Base-by-base conservation (phyloP, 1,139 yeast species). In the Lodderomyces jiufengensis region DNA sequence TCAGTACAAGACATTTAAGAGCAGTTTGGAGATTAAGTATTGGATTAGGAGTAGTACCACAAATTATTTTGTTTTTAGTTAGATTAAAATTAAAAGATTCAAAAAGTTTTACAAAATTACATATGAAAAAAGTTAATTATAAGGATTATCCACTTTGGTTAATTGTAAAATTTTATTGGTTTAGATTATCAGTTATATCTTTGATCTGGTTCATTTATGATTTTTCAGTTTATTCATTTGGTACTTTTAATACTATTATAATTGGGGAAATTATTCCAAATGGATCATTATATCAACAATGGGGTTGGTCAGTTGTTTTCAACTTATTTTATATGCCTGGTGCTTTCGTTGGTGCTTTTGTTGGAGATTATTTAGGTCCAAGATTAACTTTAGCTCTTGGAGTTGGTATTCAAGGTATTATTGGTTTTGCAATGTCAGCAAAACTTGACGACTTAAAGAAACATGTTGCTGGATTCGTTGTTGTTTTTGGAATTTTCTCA, bases 21-120 rank as follows among this genome's bases (percentile, higher is more conserved):
- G 83, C 86, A 3, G 87, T 90, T 28, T 90, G 97, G 97, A 80
- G 97, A 67, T 63, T 88, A 38, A 79, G 95, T n/a, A 68, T 90
- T 32, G 97, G 95, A 28, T 63, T 90, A 24, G 97, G 97, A 56
- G 95, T 88, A n/a, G 74, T 90, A 40, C 90, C 94, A 29, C 97
- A 97, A 33, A 51, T 84, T 38, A 67, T 84, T 3, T 71, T 90
- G 47, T 84, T 90, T 53, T 75, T 81, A 55, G 59, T 87, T 59
- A 84, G 97, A 63, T 51, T 84, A 54, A 81, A 74, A 57, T 82
- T 84, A 68, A 65, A 73, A 46, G 95, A 88, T 59, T 78, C 85
- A 42, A 79, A 76, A 26, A 73, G 80, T 39, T 90, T 82, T 66
- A 60, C 72, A 48, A 81, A 84, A 56, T 68, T 80, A 51, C 78